Conservation (phyloP, 2,329 filamentous ascomycete genomes). For the Trichoderma aggressivum region DNA sequence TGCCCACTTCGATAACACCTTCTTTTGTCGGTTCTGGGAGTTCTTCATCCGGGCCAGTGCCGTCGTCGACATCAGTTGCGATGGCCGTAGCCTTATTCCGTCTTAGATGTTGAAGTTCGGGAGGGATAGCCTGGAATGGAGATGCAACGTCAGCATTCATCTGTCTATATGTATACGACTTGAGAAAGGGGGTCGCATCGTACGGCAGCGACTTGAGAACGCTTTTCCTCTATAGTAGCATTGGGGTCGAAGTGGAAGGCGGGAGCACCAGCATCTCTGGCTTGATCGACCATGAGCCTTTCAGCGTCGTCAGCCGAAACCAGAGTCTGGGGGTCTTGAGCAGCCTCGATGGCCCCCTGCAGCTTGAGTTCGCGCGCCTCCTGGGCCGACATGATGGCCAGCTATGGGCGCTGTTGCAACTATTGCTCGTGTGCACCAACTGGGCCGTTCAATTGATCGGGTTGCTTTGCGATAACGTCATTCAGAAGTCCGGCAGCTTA, state of each 20-base stretch:
- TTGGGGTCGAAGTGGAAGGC: slow-evolving; percentile 87
- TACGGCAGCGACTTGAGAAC: slow-evolving; percentile 73
- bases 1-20: slow-evolving; percentile 58
- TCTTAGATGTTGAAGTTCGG: slow-evolving; percentile 35
- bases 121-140: slow-evolving; percentile 34
- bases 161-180: neutral
- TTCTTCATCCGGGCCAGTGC: slow-evolving; percentile 66
- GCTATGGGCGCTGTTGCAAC: slow-evolving; percentile 14
- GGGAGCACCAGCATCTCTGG: slow-evolving; percentile 70
- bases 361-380: slow-evolving; percentile 66
- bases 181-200: slow-evolving; percentile 29
- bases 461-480: slow-evolving; percentile 16
- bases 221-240: slow-evolving; percentile 80
- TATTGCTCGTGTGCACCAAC: slow-evolving; percentile 4
- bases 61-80: slow-evolving; percentile 75
- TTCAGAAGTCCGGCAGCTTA: slow-evolving; percentile 11
- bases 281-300: slow-evolving; percentile 70
- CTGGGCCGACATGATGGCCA: slow-evolving; percentile 34
- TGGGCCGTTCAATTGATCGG: slow-evolving; percentile 16
- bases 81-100: slow-evolving; percentile 62
- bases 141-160: slow-evolving; percentile 16
- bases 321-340: slow-evolving; percentile 64
- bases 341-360: slow-evolving; percentile 75
- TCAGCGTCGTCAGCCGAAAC: slow-evolving; percentile 70
- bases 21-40: slow-evolving; percentile 71